Percentiles rank a stretch among this genome's conserved stretches.
These are phyloP conservation scores for Sanguinoderma infundibulare DNA, from an alignment of 1,284 basidiomycete species.

Conservation along the genomic window DNA sequence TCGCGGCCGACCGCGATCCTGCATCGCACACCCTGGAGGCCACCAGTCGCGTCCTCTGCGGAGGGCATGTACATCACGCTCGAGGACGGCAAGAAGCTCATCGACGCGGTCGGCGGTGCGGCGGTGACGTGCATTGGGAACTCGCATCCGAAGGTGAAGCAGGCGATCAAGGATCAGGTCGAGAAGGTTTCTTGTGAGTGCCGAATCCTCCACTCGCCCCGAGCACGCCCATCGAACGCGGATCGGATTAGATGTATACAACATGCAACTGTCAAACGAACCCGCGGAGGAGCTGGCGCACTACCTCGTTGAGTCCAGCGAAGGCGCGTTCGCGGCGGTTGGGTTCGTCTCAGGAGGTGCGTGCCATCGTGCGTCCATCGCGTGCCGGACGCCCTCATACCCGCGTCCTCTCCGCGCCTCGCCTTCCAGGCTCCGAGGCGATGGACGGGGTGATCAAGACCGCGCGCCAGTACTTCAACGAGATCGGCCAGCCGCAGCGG, in stretches of 20 bases:
- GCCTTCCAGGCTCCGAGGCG: slow-evolving; percentile 73
- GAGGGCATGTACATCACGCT: slow-evolving; percentile 74
- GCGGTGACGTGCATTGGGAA: slow-evolving; percentile 83
- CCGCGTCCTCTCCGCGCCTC: background rate
- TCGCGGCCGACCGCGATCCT: slow-evolving; percentile 36
- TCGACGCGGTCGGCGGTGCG: slow-evolving; percentile 84
- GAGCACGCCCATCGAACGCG: background rate
- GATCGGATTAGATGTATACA: slow-evolving; percentile 71
- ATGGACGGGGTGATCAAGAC: slow-evolving; percentile 85
- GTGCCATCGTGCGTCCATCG: slow-evolving; percentile 16
- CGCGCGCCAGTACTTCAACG: slow-evolving; percentile 76
- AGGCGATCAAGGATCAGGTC: slow-evolving; percentile 79
- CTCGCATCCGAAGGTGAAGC: slow-evolving; percentile 68
- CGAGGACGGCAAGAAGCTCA: slow-evolving; percentile 65
- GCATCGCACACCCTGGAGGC: slow-evolving; percentile 63
- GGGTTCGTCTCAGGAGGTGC: slow-evolving; percentile 76
- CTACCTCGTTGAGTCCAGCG: slow-evolving; percentile 58
- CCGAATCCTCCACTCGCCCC: background rate
- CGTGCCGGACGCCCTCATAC: background rate
- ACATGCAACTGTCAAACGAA: slow-evolving; percentile 76
- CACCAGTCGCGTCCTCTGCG: slow-evolving; percentile 66
- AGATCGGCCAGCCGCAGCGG: slow-evolving; percentile 70
- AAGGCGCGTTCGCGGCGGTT: slow-evolving; percentile 74
- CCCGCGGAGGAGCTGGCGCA: slow-evolving; percentile 80
- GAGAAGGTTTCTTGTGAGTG: slow-evolving; percentile 72